Evolutionary conservation across 495 filamentous ascomycete genomes (phyloP).

Genomic region (Aspergillus heteromorphus): DNA sequence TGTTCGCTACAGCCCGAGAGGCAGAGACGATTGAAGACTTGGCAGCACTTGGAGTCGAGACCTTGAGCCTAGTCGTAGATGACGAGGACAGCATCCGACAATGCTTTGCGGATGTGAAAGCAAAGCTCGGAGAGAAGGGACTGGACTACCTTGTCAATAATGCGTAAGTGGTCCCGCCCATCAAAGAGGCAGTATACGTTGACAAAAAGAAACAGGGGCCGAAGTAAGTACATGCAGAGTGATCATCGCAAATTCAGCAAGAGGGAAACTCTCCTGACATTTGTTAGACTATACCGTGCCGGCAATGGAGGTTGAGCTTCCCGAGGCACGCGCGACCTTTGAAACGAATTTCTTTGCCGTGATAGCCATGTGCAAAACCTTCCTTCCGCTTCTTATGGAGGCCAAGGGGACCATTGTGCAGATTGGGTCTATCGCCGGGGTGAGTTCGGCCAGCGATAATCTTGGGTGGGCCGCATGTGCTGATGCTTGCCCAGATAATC

Average conservation of each 20-base stretch:
- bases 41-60: slow-evolving; percentile 45
- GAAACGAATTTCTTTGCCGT: slow-evolving; percentile 57
- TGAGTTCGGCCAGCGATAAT: slow-evolving; percentile 8
- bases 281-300: slow-evolving; percentile 54
- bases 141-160: slow-evolving; percentile 60
- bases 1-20: slow-evolving; percentile 54
- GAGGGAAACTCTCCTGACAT: slow-evolving; percentile 1
- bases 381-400: slow-evolving; percentile 53
- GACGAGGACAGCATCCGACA: slow-evolving; percentile 39
- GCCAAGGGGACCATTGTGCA: slow-evolving; percentile 58
- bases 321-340: slow-evolving; percentile 48
- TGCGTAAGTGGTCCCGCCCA: slow-evolving; percentile 36
- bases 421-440: slow-evolving; percentile 52
- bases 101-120: slow-evolving; percentile 38
- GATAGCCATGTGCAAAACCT: slow-evolving; percentile 54
- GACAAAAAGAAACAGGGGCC: slow-evolving; percentile 23
- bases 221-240: slow-evolving; percentile 25
- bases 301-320: slow-evolving; percentile 49
- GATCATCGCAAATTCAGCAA: background rate
- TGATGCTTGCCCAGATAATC: slow-evolving; percentile 31
- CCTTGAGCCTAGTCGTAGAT: slow-evolving; percentile 49
- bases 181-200: slow-evolving; percentile 1
- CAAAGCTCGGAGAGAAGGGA: slow-evolving; percentile 35
- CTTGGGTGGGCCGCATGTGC: background rate
- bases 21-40: slow-evolving; percentile 43